Evolutionary conservation across 169 alveolate species (phyloP), one percentile per base, ranked within the genome.

Genomic region (Theileria orientalis): DNA sequence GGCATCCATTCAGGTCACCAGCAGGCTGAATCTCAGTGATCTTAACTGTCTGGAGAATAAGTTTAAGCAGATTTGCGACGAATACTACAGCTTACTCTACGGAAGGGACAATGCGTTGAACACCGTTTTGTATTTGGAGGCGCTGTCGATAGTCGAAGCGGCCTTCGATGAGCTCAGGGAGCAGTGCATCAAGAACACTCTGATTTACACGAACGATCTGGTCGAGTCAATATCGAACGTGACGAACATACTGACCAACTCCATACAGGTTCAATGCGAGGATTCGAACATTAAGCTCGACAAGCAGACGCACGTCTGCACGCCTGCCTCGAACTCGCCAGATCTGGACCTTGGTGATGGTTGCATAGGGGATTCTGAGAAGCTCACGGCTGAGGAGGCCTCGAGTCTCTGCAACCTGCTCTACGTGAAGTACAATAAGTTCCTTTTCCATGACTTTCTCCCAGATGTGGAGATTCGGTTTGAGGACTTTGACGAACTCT

Each of bases 121-220:
- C 59, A 30, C 75, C 1, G n/a, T 79, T n/a, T 32, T 47, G 5
- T 61, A 76, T 23, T 25, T 71, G 33, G 87, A 79, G 32, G 23
- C 60, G 5, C 13, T 72, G 35, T 49, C 60, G 40, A 16, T 59
- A 3, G 78, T 79, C 21, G 87, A 79, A 14, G 51, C 75, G 40
- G 87, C 87, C 0, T 79, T 70, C 49, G 75, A 62, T 25, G 87
- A 79, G 59, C 83, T 79, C 11, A 64, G 87, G 19, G 87, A 79
- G 56, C 75, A 79, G 25, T 59, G 61, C 14, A 72, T 75, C 25
- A 79, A 71, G 57, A 71, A 79, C 68, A 30, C 33, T 25, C 70
- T 79, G 21, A 79, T 79, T 42, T 44, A 72, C 8, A 63, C 83
- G 16, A 9, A 69, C n/a, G 87, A 79, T 37, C 70, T 79, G 40